Evolutionary conservation across 78 protist genomes (phyloP), one percentile per base, ranked within the genome.

Genomic region (Dictyostelium discoideum): DNA sequence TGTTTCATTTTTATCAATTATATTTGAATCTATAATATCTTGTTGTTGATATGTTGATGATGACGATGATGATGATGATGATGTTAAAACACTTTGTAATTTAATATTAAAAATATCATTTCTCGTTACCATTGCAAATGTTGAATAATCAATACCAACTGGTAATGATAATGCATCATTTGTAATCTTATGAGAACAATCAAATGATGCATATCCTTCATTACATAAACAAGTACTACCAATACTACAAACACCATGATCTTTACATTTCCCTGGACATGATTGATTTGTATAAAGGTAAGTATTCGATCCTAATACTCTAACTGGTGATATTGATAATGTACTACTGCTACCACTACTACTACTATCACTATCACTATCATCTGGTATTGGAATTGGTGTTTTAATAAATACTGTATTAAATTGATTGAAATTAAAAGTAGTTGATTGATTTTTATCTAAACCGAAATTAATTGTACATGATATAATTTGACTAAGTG

Each of bases 131-230:
- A 74, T 74, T 74, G n/a, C 37, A 26, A 74, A 74, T 3, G 81
- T 74, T 22, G 29, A 29, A 37, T 11, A 32, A 13, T 26, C n/a
- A 32, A 37, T 32, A 32, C 50, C 44, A 37, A 37, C 11, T 74
- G 81, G 44, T 74, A 32, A 37, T 74, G 50, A 6, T 32, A 74
- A 26, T 26, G 81, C 37, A 16, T 37, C 44, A 74, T 74, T 74
- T 29, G 20, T 37, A 32, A 74, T 10, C 20, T 74, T 74, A 26
- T 37, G 40, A 14, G 42, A 24, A 37, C 81, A 74, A 74, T 74
- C 81, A 37, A 74, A 74, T 74, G 81, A 74, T 74, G 81, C 81
- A 74, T 74, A 74, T 18, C 81, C 81, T 37, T 74, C 50, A 37
- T 26, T 37, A 37, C 81, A 74, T 37, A 24, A 24, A 37, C 81